These are phyloP conservation scores for Pugionium cornutum DNA, from an alignment of 345 rosid species.

Conservation along the genomic window DNA sequence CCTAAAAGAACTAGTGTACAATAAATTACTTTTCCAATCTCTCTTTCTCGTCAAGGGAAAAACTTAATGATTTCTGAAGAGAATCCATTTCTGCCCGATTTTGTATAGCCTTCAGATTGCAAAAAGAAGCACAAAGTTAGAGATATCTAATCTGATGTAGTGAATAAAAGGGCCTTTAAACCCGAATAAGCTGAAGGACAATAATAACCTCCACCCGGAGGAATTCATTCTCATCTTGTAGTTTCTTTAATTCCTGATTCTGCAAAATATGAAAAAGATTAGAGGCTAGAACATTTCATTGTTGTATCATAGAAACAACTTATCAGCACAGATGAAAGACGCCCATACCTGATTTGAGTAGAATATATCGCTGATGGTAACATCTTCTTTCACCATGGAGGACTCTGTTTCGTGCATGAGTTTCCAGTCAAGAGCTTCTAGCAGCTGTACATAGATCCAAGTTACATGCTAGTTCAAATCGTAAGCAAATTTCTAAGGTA, in stretches of 20 bases:
- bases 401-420: slow-evolving; percentile 84
- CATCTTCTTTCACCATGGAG: slow-evolving; percentile 40
- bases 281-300: no score
- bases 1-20: slow-evolving; percentile 5
- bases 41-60: slow-evolving; percentile 70
- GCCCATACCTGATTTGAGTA: slow-evolving; percentile 51
- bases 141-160: not conserved
- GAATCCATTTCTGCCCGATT: slow-evolving; percentile 75
- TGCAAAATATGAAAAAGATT: slow-evolving; percentile 25
- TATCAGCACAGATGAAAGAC: slow-evolving; percentile 2
- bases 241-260: slow-evolving; percentile 57
- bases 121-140: slow-evolving; percentile 10
- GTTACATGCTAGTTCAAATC: slow-evolving; percentile 10
- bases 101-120: slow-evolving; percentile 61
- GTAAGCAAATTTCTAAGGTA: slow-evolving; percentile 10
- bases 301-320: no score
- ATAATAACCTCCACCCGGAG: slow-evolving; percentile 73
- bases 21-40: slow-evolving; percentile 64
- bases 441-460: slow-evolving; percentile 56
- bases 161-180: not conserved
- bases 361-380: slow-evolving; percentile 42
- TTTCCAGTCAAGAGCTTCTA: slow-evolving; percentile 98
- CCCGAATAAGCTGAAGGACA: not conserved
- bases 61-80: slow-evolving; percentile 61
- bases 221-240: slow-evolving; percentile 81